These are phyloP conservation scores for Euphorbia peplus DNA, from an alignment of 345 rosid genomes.

Conservation along the genomic window DNA sequence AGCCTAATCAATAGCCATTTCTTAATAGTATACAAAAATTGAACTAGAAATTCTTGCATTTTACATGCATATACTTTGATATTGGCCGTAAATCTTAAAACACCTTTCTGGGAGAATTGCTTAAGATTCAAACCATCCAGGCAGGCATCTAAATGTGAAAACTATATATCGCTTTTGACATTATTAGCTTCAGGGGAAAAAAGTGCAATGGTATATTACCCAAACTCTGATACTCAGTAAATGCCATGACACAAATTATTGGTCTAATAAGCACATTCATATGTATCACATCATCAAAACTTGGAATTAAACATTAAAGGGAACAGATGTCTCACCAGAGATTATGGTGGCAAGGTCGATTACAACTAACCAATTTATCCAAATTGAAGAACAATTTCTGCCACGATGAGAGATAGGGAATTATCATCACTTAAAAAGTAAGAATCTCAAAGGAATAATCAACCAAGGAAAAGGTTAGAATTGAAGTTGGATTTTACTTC, in stretches of 20 bases:
- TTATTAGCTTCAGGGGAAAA: neutral
- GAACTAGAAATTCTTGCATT: neutral
- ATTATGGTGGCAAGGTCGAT: slow-evolving; percentile 58
- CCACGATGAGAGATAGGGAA: slow-evolving; percentile 13
- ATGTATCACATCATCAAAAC: neutral
- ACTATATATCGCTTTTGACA: neutral
- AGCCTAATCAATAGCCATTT: slow-evolving; percentile 17
- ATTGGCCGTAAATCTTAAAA: neutral
- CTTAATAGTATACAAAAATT: neutral
- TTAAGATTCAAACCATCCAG: neutral
- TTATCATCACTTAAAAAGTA: neutral
- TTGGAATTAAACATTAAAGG: slow-evolving; percentile 6
- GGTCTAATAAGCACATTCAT: slow-evolving; percentile 3
- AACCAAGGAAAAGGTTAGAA: neutral
- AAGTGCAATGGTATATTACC: too few species aligned
- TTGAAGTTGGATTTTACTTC: neutral
- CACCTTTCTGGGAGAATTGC: neutral
- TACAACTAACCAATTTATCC: slow-evolving; percentile 78
- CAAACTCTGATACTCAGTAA: slow-evolving; percentile 5
- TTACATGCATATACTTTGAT: neutral
- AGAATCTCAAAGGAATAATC: slow-evolving; percentile 4
- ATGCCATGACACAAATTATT: neutral
- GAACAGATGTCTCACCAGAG: slow-evolving; percentile 56
- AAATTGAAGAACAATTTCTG: slow-evolving; percentile 74
- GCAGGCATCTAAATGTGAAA: slow-evolving; percentile 1